phyloP scores from a whole-genome alignment of 2,329 filamentous ascomycete species.

The Fusarium gaditjirri region DNA sequence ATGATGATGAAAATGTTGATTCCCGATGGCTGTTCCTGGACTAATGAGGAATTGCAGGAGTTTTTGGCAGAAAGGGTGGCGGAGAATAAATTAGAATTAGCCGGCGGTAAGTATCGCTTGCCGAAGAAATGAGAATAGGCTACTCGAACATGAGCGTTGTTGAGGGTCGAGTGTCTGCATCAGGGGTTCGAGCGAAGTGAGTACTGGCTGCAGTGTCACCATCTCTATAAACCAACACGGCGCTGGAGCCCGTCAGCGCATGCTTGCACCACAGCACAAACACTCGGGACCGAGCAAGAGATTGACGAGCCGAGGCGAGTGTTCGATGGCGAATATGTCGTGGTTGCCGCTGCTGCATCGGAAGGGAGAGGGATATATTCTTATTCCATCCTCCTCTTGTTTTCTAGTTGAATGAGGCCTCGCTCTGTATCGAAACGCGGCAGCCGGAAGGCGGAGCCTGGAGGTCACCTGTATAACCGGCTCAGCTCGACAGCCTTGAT shows the following conservation, averaged over 20 bases:
- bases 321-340: not conserved
- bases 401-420: not conserved
- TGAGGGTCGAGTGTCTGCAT: conserved; percentile 3
- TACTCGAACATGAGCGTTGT: not conserved
- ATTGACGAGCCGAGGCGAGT: not conserved
- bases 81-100: conserved; percentile 74
- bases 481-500: not conserved
- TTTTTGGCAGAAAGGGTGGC: conserved; percentile 83
- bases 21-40: conserved; percentile 87
- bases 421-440: not conserved
- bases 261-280: conserved; percentile 15
- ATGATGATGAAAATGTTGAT: conserved; percentile 98
- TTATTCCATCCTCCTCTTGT: not conserved
- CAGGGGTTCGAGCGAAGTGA: conserved; percentile 17
- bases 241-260: conserved; percentile 11
- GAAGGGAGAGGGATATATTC: conserved; percentile 2
- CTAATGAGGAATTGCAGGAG: conserved; percentile 85
- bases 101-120: conserved; percentile 76
- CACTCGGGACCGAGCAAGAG: conserved; percentile 7
- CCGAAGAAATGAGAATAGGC: conserved; percentile 61
- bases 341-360: not conserved
- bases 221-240: conserved; percentile 7
- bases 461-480: not conserved
- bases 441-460: not conserved
- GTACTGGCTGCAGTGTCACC: conserved; percentile 29